A percentile compares a stretch with the other conserved stretches of the same genome.
Evolutionary conservation across 306 rosid species (phyloP).

Genomic region (Castanea mollissima): DNA sequence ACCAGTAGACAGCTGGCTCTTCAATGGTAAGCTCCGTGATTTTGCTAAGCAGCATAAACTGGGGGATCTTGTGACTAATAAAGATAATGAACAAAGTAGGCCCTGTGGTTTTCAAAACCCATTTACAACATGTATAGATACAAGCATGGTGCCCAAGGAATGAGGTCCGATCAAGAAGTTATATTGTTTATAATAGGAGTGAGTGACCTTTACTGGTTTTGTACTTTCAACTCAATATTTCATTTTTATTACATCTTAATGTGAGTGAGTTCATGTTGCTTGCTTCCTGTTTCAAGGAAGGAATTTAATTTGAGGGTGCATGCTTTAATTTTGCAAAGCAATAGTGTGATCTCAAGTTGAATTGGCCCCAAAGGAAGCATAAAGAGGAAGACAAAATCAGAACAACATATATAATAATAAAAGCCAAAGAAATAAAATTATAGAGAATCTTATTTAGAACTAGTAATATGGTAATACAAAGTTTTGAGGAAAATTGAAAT

Average conservation of each 20-base stretch:
- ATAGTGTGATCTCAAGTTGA: not conserved
- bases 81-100: slow-evolving; percentile 9
- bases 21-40: not conserved
- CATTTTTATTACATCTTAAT: not conserved
- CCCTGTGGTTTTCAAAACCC: slow-evolving; percentile 28
- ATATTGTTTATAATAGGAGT: slow-evolving; percentile 7
- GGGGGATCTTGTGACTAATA: slow-evolving; percentile 5
- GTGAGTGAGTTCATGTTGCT: slow-evolving; percentile 17
- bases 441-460: not conserved
- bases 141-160: slow-evolving; percentile 28
- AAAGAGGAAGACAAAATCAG: not conserved
- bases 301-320: not conserved
- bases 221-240: not conserved
- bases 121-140: slow-evolving; percentile 24
- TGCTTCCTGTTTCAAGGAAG: not conserved
- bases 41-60: slow-evolving; percentile 28
- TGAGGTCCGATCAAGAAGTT: slow-evolving; percentile 17
- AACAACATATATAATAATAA: not conserved
- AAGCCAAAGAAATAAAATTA: not conserved
- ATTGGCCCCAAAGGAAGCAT: not conserved
- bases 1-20: not conserved
- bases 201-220: slow-evolving; percentile 11
- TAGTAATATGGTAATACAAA: not conserved
- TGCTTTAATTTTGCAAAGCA: not conserved
- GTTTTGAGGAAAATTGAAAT: not conserved